phyloP scores from a whole-genome alignment of 495 filamentous ascomycete species.

The Trichoderma gamsii region DNA sequence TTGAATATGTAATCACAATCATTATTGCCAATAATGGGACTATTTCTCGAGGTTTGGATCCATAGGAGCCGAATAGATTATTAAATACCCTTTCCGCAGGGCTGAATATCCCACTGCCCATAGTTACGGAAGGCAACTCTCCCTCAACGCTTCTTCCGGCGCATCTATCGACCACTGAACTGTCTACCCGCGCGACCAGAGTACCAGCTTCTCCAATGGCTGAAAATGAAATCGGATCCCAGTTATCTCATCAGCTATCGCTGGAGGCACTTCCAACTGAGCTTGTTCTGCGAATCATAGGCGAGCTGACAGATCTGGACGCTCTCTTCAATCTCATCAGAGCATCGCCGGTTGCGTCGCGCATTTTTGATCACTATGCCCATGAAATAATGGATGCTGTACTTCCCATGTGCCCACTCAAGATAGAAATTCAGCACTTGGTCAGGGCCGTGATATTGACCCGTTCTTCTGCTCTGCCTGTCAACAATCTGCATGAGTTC shows the following conservation, averaged over 20 bases:
- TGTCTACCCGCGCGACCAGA: too few species aligned
- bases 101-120: too few species aligned
- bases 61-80: too few species aligned
- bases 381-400: background rate
- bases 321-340: background rate
- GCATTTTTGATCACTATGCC: background rate
- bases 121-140: too few species aligned
- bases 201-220: background rate
- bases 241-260: background rate
- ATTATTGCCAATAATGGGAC: too few species aligned
- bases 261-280: background rate
- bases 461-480: background rate
- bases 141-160: too few species aligned
- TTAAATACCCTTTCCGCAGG: too few species aligned
- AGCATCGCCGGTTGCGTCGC: background rate
- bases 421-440: background rate
- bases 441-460: background rate
- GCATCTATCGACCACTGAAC: background rate
- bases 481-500: background rate
- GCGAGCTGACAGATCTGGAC: background rate
- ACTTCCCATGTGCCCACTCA: background rate
- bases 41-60: too few species aligned
- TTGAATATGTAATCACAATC: too few species aligned
- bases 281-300: background rate
- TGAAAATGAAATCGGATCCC: background rate